Base-by-base conservation (phyloP, 1,139 yeast genomes). In the Lodderomyces orthopsilosis region DNA sequence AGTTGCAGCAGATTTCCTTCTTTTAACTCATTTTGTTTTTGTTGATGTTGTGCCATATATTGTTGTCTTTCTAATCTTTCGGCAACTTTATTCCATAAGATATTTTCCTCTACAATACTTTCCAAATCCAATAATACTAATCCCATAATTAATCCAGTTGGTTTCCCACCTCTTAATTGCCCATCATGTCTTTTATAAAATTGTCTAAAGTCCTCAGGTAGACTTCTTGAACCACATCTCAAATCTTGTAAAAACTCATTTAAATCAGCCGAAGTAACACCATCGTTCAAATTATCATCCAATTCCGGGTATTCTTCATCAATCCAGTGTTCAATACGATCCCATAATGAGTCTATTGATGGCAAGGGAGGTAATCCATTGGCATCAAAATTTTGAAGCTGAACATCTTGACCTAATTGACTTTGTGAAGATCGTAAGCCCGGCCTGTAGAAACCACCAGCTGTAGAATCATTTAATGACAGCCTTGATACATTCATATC, bases 271-370 rank as follows among this genome's bases (percentile, higher is more conserved):
- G 78, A 72, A 3, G 93, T 84, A 9, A 81, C 94, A 4, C 88
- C 87, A 47, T 75, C 77, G 52, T 81, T 77, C 56, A 87, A 65
- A 60, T 79, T 82, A 59, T 87, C 95, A 40, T 72, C 83, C 45
- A 87, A 75, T 61, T 87, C 95, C 1, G 95, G 93, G 58, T 83
- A 87, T 60, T 84, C 85, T 41, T 78, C 78, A 37, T 85, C 94
- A 47, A 85, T 68, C 87, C 91, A 85, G 35, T 68, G 62, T 54
- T 84, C 91, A 50, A 87, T 74, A 48, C 90, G 73, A 48, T 76
- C 79, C 95, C 94, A 86, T 46, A 89, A 74, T 13, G 85, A 77
- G 45, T 75, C 75, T 15, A 86, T 74, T 10, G 88, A 74, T 7
- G 94, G 93, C 43, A 86, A 76, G 6, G 90, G 87, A 15, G 89